These are phyloP conservation scores for Euphorbia lathyris DNA, from an alignment of 345 rosid genomes.

Conservation along the genomic window DNA sequence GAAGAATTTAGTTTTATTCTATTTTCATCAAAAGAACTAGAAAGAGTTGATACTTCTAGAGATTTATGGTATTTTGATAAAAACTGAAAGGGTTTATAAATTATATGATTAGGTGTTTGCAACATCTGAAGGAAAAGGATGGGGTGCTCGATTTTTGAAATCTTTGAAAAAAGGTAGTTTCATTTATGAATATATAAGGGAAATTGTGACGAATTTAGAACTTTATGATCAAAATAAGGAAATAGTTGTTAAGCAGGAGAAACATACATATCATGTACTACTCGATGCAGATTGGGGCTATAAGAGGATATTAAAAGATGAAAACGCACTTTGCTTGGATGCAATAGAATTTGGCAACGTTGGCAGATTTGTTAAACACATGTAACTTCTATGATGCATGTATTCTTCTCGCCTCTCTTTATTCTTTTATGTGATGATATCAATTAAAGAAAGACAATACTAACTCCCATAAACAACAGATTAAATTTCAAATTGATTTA, in stretches of 20 bases:
- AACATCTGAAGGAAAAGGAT: constrained; percentile 20
- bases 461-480: too few species aligned
- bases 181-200: constrained; percentile 17
- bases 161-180: constrained; percentile 20
- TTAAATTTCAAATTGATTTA: too few species aligned
- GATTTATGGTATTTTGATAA: background rate
- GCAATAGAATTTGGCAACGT: constrained; percentile 28
- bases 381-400: constrained; percentile 9
- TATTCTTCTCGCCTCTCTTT: background rate
- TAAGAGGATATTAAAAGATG: constrained; percentile 28
- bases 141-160: constrained; percentile 15
- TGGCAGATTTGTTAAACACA: constrained; percentile 33
- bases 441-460: too few species aligned
- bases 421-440: too few species aligned
- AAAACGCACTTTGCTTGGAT: constrained; percentile 31
- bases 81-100: background rate
- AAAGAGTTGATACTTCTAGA: background rate
- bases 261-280: constrained; percentile 25
- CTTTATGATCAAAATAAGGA: constrained; percentile 16
- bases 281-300: constrained; percentile 32
- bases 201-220: constrained; percentile 21
- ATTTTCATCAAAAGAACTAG: background rate
- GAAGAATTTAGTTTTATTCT: too few species aligned
- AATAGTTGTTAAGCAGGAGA: constrained; percentile 18
- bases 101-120: constrained; percentile 13